phyloP scores from a whole-genome alignment of 2,329 filamentous ascomycete genomes.

The Colletotrichum higginsianum region DNA sequence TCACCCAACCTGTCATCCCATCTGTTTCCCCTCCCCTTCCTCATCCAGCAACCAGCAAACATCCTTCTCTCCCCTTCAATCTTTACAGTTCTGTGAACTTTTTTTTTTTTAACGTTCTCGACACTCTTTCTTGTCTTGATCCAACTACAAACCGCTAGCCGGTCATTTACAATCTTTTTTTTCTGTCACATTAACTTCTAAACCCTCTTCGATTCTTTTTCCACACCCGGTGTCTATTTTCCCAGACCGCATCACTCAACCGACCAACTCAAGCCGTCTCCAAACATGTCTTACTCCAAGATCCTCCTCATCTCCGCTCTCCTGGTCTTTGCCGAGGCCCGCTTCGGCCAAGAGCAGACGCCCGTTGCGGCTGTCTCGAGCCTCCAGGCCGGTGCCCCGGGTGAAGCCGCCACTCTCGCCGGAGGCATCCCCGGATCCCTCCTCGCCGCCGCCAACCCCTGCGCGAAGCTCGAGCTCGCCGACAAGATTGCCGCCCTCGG shows the following conservation, averaged over 20 bases:
- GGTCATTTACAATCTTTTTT: slow-evolving; percentile 42
- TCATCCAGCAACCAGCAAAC: slow-evolving; percentile 46
- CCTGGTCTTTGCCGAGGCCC: slow-evolving; percentile 63
- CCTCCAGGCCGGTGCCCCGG: slow-evolving; percentile 70
- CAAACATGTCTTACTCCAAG: slow-evolving; percentile 62
- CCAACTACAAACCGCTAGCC: slow-evolving; percentile 45
- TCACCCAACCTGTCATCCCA: slow-evolving; percentile 17
- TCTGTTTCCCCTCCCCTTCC: slow-evolving; percentile 31
- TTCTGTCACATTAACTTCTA: slow-evolving; percentile 21
- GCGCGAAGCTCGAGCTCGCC: slow-evolving; percentile 75
- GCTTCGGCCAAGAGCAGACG: slow-evolving; percentile 76
- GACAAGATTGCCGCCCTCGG: slow-evolving; percentile 77
- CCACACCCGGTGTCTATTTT: slow-evolving; percentile 14
- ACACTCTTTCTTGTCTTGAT: slow-evolving; percentile 45
- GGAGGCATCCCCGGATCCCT: slow-evolving; percentile 74
- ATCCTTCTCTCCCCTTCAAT: slow-evolving; percentile 47
- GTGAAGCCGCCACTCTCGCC: slow-evolving; percentile 74
- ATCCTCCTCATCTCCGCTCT: slow-evolving; percentile 57
- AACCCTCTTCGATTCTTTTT: slow-evolving; percentile 31
- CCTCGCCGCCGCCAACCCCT: slow-evolving; percentile 76
- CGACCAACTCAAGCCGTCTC: neutral
- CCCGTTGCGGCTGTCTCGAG: slow-evolving; percentile 69
- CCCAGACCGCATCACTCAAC: neutral
- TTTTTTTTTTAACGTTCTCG: slow-evolving; percentile 48
- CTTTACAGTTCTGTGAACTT: slow-evolving; percentile 58